These are phyloP conservation scores for Pistacia integerrima DNA, from an alignment of 345 rosid species.

Conservation along the genomic window DNA sequence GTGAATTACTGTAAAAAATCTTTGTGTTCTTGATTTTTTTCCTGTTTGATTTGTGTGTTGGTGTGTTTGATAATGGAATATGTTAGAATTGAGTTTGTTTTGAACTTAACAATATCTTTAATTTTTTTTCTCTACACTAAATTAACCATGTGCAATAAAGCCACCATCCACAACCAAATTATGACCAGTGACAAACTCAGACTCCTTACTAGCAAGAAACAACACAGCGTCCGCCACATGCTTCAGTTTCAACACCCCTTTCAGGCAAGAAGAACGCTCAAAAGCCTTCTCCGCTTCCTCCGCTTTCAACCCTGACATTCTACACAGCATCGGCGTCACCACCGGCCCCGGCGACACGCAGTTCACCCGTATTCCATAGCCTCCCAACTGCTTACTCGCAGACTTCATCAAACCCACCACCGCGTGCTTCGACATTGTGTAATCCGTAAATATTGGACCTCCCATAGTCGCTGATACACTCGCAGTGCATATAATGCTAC, in stretches of 20 bases:
- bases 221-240: conserved; percentile 30
- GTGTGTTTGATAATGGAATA: too few species aligned
- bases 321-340: conserved; percentile 22
- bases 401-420: conserved; percentile 34
- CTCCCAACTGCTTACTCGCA: conserved; percentile 35
- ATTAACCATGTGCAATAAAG: not conserved
- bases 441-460: conserved; percentile 19
- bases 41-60: too few species aligned
- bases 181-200: conserved; percentile 26
- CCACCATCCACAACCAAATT: conserved; percentile 29
- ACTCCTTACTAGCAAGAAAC: conserved; percentile 29
- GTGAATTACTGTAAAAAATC: too few species aligned
- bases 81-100: too few species aligned
- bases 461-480: conserved; percentile 21
- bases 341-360: conserved; percentile 30
- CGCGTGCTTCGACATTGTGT: conserved; percentile 33
- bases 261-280: not conserved
- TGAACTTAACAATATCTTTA: too few species aligned
- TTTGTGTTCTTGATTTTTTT: too few species aligned
- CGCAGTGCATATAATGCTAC: conserved; percentile 38
- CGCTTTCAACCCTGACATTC: not conserved
- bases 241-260: conserved; percentile 18
- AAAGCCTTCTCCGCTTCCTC: conserved; percentile 13
- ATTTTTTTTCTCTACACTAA: too few species aligned
- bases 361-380: conserved; percentile 32